A percentile compares a stretch with the other conserved stretches of the same genome.
phyloP scores from a whole-genome alignment of 768 basidiomycete species.

The Hygrophorus russula region DNA sequence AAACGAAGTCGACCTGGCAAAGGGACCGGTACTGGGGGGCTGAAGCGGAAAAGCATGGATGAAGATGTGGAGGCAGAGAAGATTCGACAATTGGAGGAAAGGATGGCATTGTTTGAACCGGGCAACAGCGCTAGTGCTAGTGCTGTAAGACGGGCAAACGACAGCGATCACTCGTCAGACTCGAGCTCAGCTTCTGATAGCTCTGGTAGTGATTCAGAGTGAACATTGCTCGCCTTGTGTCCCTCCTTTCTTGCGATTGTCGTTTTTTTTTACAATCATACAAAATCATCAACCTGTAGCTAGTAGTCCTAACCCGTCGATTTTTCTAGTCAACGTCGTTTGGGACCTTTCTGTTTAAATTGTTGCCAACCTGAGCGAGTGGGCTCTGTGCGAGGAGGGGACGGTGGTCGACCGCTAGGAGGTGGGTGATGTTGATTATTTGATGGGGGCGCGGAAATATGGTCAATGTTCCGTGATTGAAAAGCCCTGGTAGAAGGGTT shows the following conservation, averaged over 20 bases:
- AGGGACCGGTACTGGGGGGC: slow-evolving; percentile 78
- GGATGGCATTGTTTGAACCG: slow-evolving; percentile 70
- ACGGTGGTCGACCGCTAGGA: slow-evolving; percentile 1
- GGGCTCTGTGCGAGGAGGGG: slow-evolving; percentile 18
- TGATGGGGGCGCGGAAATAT: too few relatives aligned
- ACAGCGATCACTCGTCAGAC: slow-evolving; percentile 71
- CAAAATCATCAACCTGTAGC: slow-evolving; percentile 30
- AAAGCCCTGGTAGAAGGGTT: too few relatives aligned
- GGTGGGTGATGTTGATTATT: slow-evolving; percentile 1
- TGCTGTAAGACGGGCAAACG: slow-evolving; percentile 22
- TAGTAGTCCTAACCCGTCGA: slow-evolving; percentile 26
- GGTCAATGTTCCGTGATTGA: too few relatives aligned
- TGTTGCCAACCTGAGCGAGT: slow-evolving; percentile 47
- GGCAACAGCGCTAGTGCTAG: slow-evolving; percentile 31
- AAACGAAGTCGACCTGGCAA: slow-evolving; percentile 60
- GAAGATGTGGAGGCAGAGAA: slow-evolving; percentile 94
- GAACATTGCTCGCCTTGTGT: slow-evolving; percentile 17
- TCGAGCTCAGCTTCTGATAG: slow-evolving; percentile 70
- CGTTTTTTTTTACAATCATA: slow-evolving; percentile 9
- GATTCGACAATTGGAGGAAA: slow-evolving; percentile 83
- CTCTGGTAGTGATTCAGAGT: slow-evolving; percentile 80
- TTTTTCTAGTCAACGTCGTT: slow-evolving; percentile 12
- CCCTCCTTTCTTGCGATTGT: slow-evolving; percentile 11
- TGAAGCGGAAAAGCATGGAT: slow-evolving; percentile 94
- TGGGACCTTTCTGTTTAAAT: slow-evolving; percentile 33